These are phyloP conservation scores for Aspergillus ellipticus DNA, from an alignment of 495 filamentous ascomycete genomes.

Conservation along the genomic window DNA sequence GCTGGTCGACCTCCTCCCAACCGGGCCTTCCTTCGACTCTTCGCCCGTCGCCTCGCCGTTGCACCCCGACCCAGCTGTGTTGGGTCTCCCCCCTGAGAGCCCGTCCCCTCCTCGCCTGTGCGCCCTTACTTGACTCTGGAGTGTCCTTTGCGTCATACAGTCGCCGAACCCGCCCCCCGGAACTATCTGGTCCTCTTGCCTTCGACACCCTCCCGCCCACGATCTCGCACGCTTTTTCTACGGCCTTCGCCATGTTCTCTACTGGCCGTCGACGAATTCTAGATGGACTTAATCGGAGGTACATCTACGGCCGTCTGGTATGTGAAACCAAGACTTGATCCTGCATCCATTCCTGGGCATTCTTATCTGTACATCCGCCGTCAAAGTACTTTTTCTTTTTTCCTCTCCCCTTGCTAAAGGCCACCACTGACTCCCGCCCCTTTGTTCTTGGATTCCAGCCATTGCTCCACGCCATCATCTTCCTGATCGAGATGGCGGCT, in stretches of 20 bases:
- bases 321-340: conserved; percentile 29
- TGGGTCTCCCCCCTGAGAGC: conserved; percentile 1
- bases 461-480: conserved; percentile 77
- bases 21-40: neutral
- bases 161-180: conserved; percentile 25
- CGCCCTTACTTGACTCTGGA: neutral
- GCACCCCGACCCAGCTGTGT: neutral
- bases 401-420: conserved; percentile 1
- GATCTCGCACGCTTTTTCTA: conserved; percentile 4
- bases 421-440: conserved; percentile 5
- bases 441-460: conserved; percentile 53
- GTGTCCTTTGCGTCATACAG: conserved; percentile 42
- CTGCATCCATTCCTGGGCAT: conserved; percentile 1
- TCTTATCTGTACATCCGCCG: conserved; percentile 1
- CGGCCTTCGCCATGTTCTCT: conserved; percentile 38
- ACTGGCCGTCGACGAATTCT: conserved; percentile 55
- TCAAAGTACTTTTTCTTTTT: neutral
- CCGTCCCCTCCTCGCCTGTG: conserved; percentile 1
- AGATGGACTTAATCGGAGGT: conserved; percentile 69
- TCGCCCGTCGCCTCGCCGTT: neutral
- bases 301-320: conserved; percentile 78
- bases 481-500: conserved; percentile 83
- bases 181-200: conserved; percentile 21
- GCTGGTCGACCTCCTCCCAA: neutral
- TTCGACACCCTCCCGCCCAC: conserved; percentile 7